These are phyloP conservation scores for Pichia scutulata DNA, from an alignment of 805 yeast genomes.

Conservation along the genomic window DNA sequence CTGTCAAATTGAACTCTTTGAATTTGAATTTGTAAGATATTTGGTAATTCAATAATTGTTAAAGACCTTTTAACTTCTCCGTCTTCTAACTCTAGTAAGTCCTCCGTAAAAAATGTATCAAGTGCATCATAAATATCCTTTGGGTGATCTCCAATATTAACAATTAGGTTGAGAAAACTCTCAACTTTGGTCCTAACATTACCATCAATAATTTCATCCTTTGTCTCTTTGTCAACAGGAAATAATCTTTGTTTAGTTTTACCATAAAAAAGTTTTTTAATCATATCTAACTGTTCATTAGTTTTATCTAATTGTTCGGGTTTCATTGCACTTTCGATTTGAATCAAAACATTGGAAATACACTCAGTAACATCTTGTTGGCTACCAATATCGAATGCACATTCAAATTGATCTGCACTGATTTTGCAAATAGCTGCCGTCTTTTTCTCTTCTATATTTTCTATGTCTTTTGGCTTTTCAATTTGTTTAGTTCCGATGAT, in stretches of 20 bases:
- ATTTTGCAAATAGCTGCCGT: conserved; percentile 31
- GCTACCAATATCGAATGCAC: conserved; percentile 72
- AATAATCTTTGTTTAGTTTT: conserved; percentile 69
- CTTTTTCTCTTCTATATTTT: conserved; percentile 1
- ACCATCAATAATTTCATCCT: conserved; percentile 21
- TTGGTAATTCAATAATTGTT: conserved; percentile 66
- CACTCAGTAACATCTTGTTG: conserved; percentile 99
- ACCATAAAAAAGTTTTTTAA: conserved; percentile 79
- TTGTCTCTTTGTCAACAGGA: conserved; percentile 34
- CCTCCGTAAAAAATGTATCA: conserved; percentile 76
- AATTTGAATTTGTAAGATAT: conserved; percentile 81
- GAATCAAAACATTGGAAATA: conserved; percentile 86
- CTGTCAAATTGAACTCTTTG: conserved; percentile 91
- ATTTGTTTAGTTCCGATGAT: background rate
- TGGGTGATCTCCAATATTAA: conserved; percentile 84
- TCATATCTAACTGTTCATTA: conserved; percentile 74
- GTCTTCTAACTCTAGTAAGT: conserved; percentile 56
- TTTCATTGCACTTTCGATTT: conserved; percentile 77
- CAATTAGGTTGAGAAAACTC: conserved; percentile 71
- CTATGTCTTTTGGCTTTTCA: background rate
- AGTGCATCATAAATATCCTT: conserved; percentile 84
- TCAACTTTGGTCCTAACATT: conserved; percentile 50
- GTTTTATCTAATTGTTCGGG: conserved; percentile 61
- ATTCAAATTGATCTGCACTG: conserved; percentile 58
- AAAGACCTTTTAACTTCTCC: conserved; percentile 70